Percentiles rank a stretch among this genome's conserved stretches.
phyloP scores from a whole-genome alignment of 2,329 filamentous ascomycete genomes.

The Pestalotiopsis sp. region DNA sequence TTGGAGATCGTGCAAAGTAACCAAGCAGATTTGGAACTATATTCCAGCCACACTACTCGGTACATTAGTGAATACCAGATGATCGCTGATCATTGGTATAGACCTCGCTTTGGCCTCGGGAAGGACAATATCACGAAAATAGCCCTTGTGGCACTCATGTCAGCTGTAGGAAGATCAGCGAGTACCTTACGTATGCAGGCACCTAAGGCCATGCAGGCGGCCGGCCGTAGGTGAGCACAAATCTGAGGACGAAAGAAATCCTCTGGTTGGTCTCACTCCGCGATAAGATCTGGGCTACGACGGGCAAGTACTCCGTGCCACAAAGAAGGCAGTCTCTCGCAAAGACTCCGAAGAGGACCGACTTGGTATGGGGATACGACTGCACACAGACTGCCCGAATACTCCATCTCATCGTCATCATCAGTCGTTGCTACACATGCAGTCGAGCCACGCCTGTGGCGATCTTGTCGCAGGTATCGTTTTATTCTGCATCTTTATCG shows the following conservation, averaged over 20 bases:
- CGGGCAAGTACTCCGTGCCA: background rate
- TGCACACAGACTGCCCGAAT: background rate
- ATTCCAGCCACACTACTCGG: background rate
- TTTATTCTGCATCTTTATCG: background rate
- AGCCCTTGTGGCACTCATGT: constrained; percentile 7
- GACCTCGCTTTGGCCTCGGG: background rate
- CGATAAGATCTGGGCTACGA: background rate
- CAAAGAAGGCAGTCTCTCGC: background rate
- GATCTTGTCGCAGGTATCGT: background rate
- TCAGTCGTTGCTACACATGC: background rate
- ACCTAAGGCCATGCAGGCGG: constrained; percentile 3
- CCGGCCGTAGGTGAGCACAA: background rate
- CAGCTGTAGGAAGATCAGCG: background rate
- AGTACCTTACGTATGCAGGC: constrained; percentile 11
- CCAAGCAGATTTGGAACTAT: background rate
- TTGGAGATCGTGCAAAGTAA: background rate
- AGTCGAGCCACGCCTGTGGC: background rate
- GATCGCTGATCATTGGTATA: background rate
- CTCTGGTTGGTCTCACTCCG: background rate
- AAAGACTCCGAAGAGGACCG: background rate
- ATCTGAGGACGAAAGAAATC: background rate
- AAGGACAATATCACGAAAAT: constrained; percentile 8
- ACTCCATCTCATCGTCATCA: background rate
- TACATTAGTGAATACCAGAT: background rate
- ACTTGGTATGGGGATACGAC: background rate